These are phyloP conservation scores for Hyaloraphidium curvatum DNA, from an alignment of 192 early-diverging fungal species.

Conservation along the genomic window DNA sequence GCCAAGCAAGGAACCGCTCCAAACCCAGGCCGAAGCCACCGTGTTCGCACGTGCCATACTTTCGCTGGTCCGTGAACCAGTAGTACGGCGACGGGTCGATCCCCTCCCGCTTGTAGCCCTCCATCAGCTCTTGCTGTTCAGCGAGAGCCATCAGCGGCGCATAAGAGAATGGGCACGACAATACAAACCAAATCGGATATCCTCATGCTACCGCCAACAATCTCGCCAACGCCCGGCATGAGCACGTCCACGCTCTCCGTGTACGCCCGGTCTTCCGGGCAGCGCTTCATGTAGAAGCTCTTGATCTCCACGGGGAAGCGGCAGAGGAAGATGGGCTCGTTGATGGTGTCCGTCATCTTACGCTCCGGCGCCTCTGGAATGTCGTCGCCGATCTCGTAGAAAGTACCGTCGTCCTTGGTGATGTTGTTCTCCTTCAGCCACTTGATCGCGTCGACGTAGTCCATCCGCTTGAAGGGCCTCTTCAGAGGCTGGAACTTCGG, in stretches of 20 bases:
- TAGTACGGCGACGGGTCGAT: slow-evolving; percentile 91
- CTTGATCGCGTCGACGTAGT: slow-evolving; percentile 85
- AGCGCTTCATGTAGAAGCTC: slow-evolving; percentile 97
- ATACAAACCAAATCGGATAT: slow-evolving; percentile 54
- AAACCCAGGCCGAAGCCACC: slow-evolving; percentile 95
- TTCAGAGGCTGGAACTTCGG: slow-evolving; percentile 62
- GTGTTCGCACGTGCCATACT: slow-evolving; percentile 89
- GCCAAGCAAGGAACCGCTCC: slow-evolving; percentile 94
- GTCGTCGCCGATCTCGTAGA: slow-evolving; percentile 95
- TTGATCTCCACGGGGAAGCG: slow-evolving; percentile 97
- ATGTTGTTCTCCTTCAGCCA: slow-evolving; percentile 84
- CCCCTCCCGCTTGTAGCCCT: slow-evolving; percentile 67
- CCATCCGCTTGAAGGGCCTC: slow-evolving; percentile 86
- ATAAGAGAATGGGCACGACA: background rate
- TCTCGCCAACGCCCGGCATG: slow-evolving; percentile 96
- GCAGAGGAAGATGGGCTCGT: slow-evolving; percentile 82
- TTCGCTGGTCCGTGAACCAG: slow-evolving; percentile 98
- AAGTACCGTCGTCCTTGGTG: slow-evolving; percentile 66
- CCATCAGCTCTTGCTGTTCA: slow-evolving; percentile 38
- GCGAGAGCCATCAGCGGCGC: background rate
- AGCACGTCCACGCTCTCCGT: slow-evolving; percentile 96
- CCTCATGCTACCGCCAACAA: slow-evolving; percentile 96
- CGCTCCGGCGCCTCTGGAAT: slow-evolving; percentile 97
- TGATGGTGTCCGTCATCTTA: slow-evolving; percentile 95
- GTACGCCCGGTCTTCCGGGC: slow-evolving; percentile 54